Evolutionary conservation across 2,329 filamentous ascomycete species (phyloP).

Genomic region (Phaeosphaeriaceae sp.): DNA sequence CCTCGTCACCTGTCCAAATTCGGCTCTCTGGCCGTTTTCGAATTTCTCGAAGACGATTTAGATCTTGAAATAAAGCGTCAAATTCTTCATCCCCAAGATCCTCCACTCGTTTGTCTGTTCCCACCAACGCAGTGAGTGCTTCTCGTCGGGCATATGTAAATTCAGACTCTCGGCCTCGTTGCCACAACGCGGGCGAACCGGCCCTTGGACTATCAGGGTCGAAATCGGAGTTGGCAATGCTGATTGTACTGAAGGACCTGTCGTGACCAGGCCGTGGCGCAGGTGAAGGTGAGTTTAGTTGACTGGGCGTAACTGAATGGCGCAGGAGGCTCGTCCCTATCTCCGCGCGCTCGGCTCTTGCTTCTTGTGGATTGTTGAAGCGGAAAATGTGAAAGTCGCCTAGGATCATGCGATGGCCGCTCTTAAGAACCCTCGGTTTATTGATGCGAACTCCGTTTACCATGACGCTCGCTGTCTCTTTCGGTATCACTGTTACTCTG

Average conservation of each 20-base stretch:
- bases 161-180: slow-evolving; percentile 79
- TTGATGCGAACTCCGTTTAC: slow-evolving; percentile 92
- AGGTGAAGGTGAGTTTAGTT: slow-evolving; percentile 70
- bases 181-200: slow-evolving; percentile 76
- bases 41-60: slow-evolving; percentile 85
- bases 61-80: slow-evolving; percentile 90
- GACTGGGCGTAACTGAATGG: slow-evolving; percentile 73
- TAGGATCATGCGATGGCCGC: slow-evolving; percentile 91
- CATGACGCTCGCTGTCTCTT: slow-evolving; percentile 95
- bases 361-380: slow-evolving; percentile 97
- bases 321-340: slow-evolving; percentile 77
- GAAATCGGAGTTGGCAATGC: slow-evolving; percentile 78
- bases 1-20: slow-evolving; percentile 72
- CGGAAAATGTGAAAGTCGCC: slow-evolving; percentile 99
- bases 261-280: slow-evolving; percentile 72
- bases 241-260: slow-evolving; percentile 67
- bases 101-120: slow-evolving; percentile 88
- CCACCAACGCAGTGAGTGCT: slow-evolving; percentile 88
- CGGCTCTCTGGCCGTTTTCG: slow-evolving; percentile 68
- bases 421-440: slow-evolving; percentile 83
- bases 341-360: slow-evolving; percentile 87
- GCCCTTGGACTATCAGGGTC: slow-evolving; percentile 74
- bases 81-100: slow-evolving; percentile 92
- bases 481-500: slow-evolving; percentile 87
- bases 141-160: slow-evolving; percentile 94